Evolutionary conservation across 768 basidiomycete species (phyloP), one percentile per base, ranked within the genome.

Genomic region (Tricholoma bakamatsutake): DNA sequence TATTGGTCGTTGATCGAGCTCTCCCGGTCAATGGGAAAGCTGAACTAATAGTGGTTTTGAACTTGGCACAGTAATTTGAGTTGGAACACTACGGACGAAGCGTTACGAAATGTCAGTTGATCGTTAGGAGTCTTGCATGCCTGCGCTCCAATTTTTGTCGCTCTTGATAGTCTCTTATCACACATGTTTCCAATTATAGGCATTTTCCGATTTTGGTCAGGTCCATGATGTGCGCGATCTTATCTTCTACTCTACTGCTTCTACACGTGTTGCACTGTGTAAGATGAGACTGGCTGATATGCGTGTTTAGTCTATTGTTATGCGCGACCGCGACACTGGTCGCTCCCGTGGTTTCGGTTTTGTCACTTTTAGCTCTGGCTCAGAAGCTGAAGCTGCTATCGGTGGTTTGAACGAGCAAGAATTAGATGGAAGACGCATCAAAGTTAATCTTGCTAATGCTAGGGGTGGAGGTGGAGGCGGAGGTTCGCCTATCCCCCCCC

Each of bases 321-420:
- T 96, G 94, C 89, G 92, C 77, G 95, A 98, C 76, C 92, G 94
- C 69, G 96, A 97, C 69, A 98, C 96, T 62, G 90, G 92, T 58
- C 92, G 95, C 68, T 96, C 93, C 61, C 88, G 95, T 69, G 95
- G 95, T 67, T 98, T 98, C 71, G 95, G 95, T 59, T 98, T 98
- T 74, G 94, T 98, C 59, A 94, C 90, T 53, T 94, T 77, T 71
- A 70, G 76, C 60, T 68, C 71, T 48, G 43, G 66, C 11, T 65
- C 71, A 30, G 93, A 96, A 70, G 95, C 95, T 45, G 75, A 88
- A 10, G 76, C 76, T 57, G 93, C 95, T 45, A 96, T 97, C 68
- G 57, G 50, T 45, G 74, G 69, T 40, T 75, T 96, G 69, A 88
- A 98, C 74, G 95, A 97, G 67, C 84, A 88, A 62, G 92, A 96